A percentile compares a stretch with the other conserved stretches of the same genome.
These are phyloP conservation scores for Sideroxylon spinosum DNA, from an alignment of 179 eudicot species.

Conservation along the genomic window DNA sequence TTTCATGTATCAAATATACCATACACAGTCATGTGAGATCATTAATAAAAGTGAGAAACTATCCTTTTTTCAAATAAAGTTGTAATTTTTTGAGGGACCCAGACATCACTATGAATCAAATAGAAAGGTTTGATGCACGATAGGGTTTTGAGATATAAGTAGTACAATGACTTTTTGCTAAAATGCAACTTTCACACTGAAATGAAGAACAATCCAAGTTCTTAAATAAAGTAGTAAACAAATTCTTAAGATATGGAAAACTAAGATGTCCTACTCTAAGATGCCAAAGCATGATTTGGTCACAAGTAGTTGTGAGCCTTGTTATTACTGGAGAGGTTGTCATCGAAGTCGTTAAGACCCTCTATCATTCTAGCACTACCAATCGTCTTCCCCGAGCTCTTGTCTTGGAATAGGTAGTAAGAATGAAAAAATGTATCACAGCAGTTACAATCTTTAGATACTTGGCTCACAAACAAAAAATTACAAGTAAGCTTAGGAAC, in stretches of 20 bases:
- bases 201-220: neutral
- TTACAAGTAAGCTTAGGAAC: neutral
- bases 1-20: neutral
- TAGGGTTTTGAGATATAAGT: neutral
- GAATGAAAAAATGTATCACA: neutral
- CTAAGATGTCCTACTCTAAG: slow-evolving; percentile 3
- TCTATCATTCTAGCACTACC: slow-evolving; percentile 2
- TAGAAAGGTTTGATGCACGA: neutral
- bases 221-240: neutral
- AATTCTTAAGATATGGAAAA: neutral
- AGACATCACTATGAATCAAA: neutral
- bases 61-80: neutral
- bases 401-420: slow-evolving; percentile 1
- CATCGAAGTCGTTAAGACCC: neutral
- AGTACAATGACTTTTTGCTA: neutral
- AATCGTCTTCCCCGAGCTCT: slow-evolving; percentile 7
- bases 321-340: neutral
- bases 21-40: neutral
- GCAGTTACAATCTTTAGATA: neutral
- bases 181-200: neutral
- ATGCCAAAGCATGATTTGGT: slow-evolving; percentile 7
- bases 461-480: neutral
- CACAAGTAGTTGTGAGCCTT: neutral
- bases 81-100: neutral
- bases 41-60: neutral